Evolutionary conservation across 306 rosid species (phyloP).

Genomic region (Morella rubra): DNA sequence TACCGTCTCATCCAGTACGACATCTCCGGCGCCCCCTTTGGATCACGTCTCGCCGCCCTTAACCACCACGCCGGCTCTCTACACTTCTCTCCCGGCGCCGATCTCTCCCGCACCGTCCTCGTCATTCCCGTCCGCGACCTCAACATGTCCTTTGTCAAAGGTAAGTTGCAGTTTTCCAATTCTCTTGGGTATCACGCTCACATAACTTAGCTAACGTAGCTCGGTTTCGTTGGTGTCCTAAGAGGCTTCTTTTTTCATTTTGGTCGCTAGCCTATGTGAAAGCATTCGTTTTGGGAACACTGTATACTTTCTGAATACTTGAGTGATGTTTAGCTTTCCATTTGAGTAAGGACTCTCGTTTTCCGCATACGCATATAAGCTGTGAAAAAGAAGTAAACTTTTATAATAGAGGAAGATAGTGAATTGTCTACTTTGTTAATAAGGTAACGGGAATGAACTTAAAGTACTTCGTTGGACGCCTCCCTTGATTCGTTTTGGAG

Average conservation of each 20-base stretch:
- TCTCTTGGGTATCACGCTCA: background rate
- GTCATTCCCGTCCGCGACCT: conserved; percentile 80
- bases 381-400: too few relatives aligned
- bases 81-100: conserved; percentile 73
- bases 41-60: conserved; percentile 91
- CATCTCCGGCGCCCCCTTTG: conserved; percentile 79
- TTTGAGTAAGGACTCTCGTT: background rate
- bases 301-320: background rate
- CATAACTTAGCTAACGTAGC: too few relatives aligned
- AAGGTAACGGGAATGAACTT: background rate
- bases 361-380: too few relatives aligned
- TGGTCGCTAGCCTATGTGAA: too few relatives aligned
- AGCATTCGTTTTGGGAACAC: background rate
- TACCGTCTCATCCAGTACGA: conserved; percentile 94
- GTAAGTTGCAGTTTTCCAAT: conserved; percentile 31
- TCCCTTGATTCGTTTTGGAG: background rate
- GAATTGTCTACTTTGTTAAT: too few relatives aligned
- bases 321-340: background rate
- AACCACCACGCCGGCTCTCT: conserved; percentile 91
- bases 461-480: background rate
- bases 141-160: conserved; percentile 74
- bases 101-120: conserved; percentile 94
- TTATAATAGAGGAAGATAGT: too few relatives aligned
- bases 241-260: too few relatives aligned
- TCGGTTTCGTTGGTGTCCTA: too few relatives aligned